phyloP scores from a whole-genome alignment of 108 stramenopile species.

The Stephanodiscus minutulus region DNA sequence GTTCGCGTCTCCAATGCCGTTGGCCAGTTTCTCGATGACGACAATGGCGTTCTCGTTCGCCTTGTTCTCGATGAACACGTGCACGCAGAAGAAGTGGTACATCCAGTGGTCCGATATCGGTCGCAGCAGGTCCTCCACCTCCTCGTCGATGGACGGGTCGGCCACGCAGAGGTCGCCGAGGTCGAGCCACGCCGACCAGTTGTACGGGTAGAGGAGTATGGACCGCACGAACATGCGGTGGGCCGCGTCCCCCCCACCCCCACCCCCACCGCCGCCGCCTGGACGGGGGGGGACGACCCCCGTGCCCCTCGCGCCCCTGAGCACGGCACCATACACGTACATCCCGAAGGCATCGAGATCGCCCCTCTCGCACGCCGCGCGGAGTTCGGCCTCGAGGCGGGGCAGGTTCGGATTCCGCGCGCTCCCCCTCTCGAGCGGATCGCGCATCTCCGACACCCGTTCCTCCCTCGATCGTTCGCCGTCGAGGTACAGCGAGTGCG shows the following conservation, averaged over 20 bases:
- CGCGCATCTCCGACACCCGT: constrained; percentile 67
- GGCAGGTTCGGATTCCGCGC: constrained; percentile 59
- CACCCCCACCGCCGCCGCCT: background rate
- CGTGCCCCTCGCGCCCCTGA: constrained; percentile 52
- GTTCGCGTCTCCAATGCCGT: too few relatives aligned
- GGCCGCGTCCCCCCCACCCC: constrained; percentile 36
- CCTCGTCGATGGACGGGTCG: constrained; percentile 62
- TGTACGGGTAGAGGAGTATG: constrained; percentile 79
- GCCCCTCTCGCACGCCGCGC: constrained; percentile 21
- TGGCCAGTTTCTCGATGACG: constrained; percentile 65
- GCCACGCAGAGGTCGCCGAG: constrained; percentile 71
- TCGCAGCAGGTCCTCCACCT: constrained; percentile 60
- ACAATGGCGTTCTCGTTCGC: constrained; percentile 78
- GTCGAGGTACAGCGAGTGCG: constrained; percentile 90
- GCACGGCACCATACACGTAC: constrained; percentile 86
- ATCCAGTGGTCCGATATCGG: constrained; percentile 70
- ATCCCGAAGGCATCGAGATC: constrained; percentile 89
- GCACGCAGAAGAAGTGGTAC: constrained; percentile 90
- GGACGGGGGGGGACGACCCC: constrained; percentile 18
- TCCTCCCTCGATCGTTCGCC: constrained; percentile 93
- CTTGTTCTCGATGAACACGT: constrained; percentile 89
- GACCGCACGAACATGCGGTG: constrained; percentile 73
- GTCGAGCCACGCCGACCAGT: constrained; percentile 98
- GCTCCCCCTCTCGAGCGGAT: constrained; percentile 52
- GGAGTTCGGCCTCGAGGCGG: constrained; percentile 78